Evolutionary conservation across 179 eudicot species (phyloP), one percentile per base, ranked within the genome.

Genomic region (Corrigiola litoralis): DNA sequence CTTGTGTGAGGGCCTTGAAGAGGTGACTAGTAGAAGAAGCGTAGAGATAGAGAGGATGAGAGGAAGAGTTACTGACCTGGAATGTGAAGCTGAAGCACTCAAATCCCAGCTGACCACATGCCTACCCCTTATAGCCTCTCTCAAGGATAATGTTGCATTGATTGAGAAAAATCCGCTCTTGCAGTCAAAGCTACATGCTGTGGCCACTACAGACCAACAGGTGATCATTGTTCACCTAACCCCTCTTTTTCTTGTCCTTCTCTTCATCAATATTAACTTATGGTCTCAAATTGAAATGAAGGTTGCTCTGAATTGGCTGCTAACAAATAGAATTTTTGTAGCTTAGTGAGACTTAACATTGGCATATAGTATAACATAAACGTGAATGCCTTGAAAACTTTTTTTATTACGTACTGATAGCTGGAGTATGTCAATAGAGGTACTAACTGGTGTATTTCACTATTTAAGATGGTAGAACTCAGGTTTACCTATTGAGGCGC

Each of bases 1-100:
- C 69, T 67, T 76, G 38, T 92, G 95, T 72, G 79, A 76, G 81
- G 72, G 21, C 60, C 94, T 94, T 47, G 91, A 84, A 72, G 74
- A 75, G 62, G 83, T 88, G 63, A 78, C 71, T 59, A 75, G 71
- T 55, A 74, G 75, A 42, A 86, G 82, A 73, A 78, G 85, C 12
- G 46, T 42, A 46, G 96, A 84, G 80, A 78, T 86, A 75, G 88
- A 86, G 68, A 62, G 58, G 64, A 81, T 86, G 94, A 86, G 83
- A 75, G 72, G 55, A 44, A 79, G 66, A 75, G 82, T 85, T 53
- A 40, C 75, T 49, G 65, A 73, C 40, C 77, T 84, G 82, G 91
- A 88, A 80, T 69, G 52, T 61, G 96, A 94, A 78, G 69, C 83
- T 55, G 82, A 67, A 60, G 80, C 63, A 44, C 81, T 94, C 20